A percentile compares a stretch with the other conserved stretches of the same genome.
Evolutionary conservation across 108 stramenopile species (phyloP).

Genomic region (Conticribra weissflogii): DNA sequence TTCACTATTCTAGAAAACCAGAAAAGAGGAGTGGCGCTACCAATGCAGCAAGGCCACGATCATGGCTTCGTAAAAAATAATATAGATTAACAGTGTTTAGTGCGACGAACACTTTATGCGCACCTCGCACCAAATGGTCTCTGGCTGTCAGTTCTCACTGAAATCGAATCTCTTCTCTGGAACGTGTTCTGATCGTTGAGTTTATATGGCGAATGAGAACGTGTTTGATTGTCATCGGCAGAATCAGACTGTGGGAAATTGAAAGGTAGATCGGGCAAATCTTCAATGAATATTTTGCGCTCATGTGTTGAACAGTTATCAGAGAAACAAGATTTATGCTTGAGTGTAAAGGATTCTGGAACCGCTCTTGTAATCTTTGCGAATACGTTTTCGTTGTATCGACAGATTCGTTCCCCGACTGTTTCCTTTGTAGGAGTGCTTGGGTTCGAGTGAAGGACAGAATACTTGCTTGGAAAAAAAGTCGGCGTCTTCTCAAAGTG

Average conservation of each 20-base stretch:
- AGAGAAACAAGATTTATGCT: background rate
- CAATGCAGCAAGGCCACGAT: too few species aligned
- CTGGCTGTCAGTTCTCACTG: background rate
- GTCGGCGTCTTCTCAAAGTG: background rate
- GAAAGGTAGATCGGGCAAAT: background rate
- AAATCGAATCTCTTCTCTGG: background rate
- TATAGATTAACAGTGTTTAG: too few species aligned
- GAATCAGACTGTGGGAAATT: background rate
- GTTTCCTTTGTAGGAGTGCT: background rate
- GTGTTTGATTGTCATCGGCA: background rate
- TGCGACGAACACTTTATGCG: background rate
- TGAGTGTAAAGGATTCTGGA: background rate
- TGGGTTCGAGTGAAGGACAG: background rate
- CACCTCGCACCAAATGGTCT: background rate
- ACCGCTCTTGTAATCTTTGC: too few species aligned
- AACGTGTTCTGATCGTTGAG: background rate
- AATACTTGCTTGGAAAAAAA: conserved; percentile 23
- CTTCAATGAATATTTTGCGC: background rate
- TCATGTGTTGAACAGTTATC: conserved; percentile 4
- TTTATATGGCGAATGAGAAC: background rate
- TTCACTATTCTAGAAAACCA: too few species aligned
- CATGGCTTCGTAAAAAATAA: too few species aligned
- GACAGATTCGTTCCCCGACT: background rate
- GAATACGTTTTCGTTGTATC: too few species aligned
- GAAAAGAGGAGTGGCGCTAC: too few species aligned